These are phyloP conservation scores for Cinnamomum micranthum DNA, from an alignment of 164 flowering plant genomes.

Conservation along the genomic window DNA sequence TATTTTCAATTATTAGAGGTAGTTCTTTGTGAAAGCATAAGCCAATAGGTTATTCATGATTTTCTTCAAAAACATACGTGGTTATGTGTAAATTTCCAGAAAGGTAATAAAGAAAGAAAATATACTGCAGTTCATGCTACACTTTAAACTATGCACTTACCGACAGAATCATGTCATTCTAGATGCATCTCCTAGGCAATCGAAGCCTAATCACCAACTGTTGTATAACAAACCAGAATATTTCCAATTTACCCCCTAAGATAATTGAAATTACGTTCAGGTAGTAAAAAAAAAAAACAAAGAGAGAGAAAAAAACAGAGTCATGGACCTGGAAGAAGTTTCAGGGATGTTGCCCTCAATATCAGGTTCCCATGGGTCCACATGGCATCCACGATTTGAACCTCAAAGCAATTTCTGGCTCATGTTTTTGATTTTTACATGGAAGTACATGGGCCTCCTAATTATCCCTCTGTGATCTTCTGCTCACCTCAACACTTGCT, in stretches of 20 bases:
- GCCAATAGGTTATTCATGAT: too few relatives aligned
- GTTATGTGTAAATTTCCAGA: too few relatives aligned
- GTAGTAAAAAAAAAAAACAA: not conserved
- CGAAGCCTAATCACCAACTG: not conserved
- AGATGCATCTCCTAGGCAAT: not conserved
- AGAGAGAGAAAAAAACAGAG: too few relatives aligned
- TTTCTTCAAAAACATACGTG: too few relatives aligned
- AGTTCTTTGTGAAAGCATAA: too few relatives aligned
- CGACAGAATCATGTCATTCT: too few relatives aligned
- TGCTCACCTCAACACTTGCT: slow-evolving; percentile 6
- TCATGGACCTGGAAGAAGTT: not conserved
- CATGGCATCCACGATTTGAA: not conserved
- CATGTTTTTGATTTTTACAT: not conserved
- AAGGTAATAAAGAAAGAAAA: too few relatives aligned
- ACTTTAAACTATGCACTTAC: too few relatives aligned
- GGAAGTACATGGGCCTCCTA: not conserved
- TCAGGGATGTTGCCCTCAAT: not conserved
- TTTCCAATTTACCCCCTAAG: not conserved
- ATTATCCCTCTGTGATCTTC: not conserved
- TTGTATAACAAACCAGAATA: too few relatives aligned
- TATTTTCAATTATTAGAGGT: too few relatives aligned
- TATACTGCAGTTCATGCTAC: not conserved
- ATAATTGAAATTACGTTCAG: not conserved
- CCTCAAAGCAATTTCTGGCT: slow-evolving; percentile 6
- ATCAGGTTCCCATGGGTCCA: not conserved